phyloP scores from a whole-genome alignment of 768 basidiomycete species.

The Termitomyces bulborhizus region DNA sequence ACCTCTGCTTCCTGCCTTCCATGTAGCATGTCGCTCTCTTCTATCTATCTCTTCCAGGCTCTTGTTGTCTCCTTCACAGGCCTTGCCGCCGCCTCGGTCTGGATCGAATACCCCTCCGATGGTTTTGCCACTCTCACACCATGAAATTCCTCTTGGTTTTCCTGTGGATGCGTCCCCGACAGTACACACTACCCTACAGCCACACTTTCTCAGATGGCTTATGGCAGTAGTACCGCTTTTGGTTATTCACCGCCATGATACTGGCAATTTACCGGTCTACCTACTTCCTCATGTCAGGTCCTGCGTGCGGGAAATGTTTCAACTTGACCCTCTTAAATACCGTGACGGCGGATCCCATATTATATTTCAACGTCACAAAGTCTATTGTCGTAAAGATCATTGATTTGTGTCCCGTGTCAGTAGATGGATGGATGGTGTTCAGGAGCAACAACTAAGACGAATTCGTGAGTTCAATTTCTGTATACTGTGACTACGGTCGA shows the following conservation, averaged over 20 bases:
- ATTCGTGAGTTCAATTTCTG: conserved; percentile 40
- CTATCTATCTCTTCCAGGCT: conserved; percentile 5
- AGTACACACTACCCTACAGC: conserved; percentile 75
- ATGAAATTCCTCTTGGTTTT: conserved; percentile 48
- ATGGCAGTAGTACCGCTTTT: conserved; percentile 59
- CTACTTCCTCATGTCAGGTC: conserved; percentile 33
- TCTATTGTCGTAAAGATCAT: conserved; percentile 73
- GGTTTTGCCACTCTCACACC: conserved; percentile 78
- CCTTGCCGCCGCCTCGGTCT: conserved; percentile 19
- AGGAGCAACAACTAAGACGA: conserved; percentile 53
- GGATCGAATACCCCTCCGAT: conserved; percentile 58
- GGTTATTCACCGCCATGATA: conserved; percentile 26
- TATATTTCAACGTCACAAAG: conserved; percentile 53
- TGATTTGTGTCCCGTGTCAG: conserved; percentile 67
- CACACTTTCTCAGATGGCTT: conserved; percentile 76
- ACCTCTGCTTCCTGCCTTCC: not conserved
- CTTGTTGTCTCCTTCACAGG: conserved; percentile 1
- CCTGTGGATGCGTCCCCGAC: conserved; percentile 69
- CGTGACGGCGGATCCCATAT: conserved; percentile 50
- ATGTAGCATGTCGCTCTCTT: conserved; percentile 1
- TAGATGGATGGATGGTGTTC: conserved; percentile 63
- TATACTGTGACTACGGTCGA: not conserved
- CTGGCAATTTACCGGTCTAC: not conserved
- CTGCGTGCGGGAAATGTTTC: conserved; percentile 75
- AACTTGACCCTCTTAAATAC: conserved; percentile 56